phyloP scores from a whole-genome alignment of 805 yeast species.

The Zygoascus flipseniorum region DNA sequence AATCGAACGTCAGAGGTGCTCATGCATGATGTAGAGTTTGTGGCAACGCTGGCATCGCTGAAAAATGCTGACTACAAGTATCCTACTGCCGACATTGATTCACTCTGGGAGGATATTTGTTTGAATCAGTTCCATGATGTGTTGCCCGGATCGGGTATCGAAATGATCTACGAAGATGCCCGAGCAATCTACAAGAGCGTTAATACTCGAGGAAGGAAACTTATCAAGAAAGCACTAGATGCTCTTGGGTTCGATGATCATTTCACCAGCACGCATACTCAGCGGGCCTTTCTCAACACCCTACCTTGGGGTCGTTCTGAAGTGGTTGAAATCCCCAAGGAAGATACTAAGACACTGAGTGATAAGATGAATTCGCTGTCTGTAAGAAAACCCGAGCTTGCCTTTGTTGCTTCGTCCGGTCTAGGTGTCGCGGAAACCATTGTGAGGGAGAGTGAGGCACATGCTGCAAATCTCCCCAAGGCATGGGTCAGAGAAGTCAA shows the following conservation, averaged over 20 bases:
- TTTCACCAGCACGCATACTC: neutral
- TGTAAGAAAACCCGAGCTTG: neutral
- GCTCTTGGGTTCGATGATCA: conserved; percentile 29
- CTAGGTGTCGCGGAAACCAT: neutral
- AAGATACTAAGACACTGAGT: neutral
- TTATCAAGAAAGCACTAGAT: conserved; percentile 45
- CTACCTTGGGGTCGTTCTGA: conserved; percentile 56
- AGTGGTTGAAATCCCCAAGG: conserved; percentile 33
- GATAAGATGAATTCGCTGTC: neutral
- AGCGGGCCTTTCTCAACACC: conserved; percentile 36
- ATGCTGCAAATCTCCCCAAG: conserved; percentile 5
- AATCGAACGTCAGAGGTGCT: conserved; percentile 70
- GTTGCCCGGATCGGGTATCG: conserved; percentile 92
- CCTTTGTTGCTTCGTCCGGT: neutral
- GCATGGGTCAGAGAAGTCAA: conserved; percentile 39
- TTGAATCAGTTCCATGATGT: conserved; percentile 96
- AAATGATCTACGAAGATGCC: conserved; percentile 86
- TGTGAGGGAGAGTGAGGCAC: neutral
- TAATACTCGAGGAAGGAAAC: conserved; percentile 40
- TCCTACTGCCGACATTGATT: conserved; percentile 60
- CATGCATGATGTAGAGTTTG: conserved; percentile 76
- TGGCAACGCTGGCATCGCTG: conserved; percentile 70
- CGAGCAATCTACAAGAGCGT: conserved; percentile 63
- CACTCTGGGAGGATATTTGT: conserved; percentile 80
- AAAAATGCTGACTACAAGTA: conserved; percentile 47